Evolutionary conservation across 768 basidiomycete species (phyloP), one percentile per base, ranked within the genome.

Genomic region (Podaxis carcinomalis): DNA sequence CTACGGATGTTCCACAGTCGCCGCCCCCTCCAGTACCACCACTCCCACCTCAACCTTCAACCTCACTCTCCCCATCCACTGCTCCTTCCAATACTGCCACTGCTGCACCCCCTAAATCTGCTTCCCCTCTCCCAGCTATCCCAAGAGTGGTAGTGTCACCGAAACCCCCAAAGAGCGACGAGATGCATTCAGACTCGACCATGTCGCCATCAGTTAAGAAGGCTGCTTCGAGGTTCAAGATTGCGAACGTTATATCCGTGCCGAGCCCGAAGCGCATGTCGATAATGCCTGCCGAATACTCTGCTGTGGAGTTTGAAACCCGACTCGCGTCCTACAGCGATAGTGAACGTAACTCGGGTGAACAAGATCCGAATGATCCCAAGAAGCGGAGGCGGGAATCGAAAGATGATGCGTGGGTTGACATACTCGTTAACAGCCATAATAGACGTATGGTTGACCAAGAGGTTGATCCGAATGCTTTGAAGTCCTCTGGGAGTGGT

Each of bases 331-430:
- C 85, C 67, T 86, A 81, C 66, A 80, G 80, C 62, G 81, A 81
- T 61, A 78, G 78, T 36, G 79, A 82, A 62, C 69, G 73, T 37
- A 75, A 76, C 56, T 67, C 75, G 54, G 67, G 61, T 6, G 67
- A 55, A 35, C 50, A 54, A 1, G 72, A 77, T 47, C 81, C 78
- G 62, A 67, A 72, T 6, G 78, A 79, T 64, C 64, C 71, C 49
- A 75, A 74, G 63, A 77, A 75, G 75, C 77, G 67, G 71, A 79
- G 80, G 52, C 72, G 80, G 39, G 77, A 80, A 74, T 73, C 75
- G 67, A 73, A 73, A 65, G 87, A 90, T 54, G 92, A 93, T 67
- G 90, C 90, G 3, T 93, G 92, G 91, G 90, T 93, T 44, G 92
- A 93, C 72, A 93, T 93, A 44, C 74, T 93, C 9, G 90, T 93